These are phyloP conservation scores for Ogataea haglerorum DNA, from an alignment of 805 yeast genomes.

Conservation along the genomic window DNA sequence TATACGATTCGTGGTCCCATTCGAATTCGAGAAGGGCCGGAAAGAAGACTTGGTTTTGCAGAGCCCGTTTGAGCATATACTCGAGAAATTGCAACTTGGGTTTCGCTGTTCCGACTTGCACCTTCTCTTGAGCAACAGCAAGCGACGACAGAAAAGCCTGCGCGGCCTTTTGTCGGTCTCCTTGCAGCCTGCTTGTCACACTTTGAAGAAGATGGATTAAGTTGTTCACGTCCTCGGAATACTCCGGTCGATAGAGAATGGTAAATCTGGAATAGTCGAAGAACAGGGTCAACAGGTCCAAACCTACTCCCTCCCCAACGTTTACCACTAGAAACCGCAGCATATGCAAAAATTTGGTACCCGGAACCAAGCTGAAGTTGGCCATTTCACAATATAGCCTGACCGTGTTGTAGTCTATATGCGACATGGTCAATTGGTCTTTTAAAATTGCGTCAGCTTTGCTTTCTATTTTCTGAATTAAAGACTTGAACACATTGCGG, in stretches of 20 bases:
- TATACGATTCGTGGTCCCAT: background rate
- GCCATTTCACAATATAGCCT: slow-evolving; percentile 70
- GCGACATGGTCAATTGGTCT: slow-evolving; percentile 53
- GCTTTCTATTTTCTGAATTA: background rate
- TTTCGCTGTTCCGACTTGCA: background rate
- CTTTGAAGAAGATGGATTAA: slow-evolving; percentile 56
- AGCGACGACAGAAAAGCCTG: slow-evolving; percentile 52
- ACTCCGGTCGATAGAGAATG: slow-evolving; percentile 54
- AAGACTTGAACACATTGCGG: background rate
- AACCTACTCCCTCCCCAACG: slow-evolving; percentile 50
- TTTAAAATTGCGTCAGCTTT: slow-evolving; percentile 59
- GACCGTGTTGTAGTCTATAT: slow-evolving; percentile 52
- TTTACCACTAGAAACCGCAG: slow-evolving; percentile 57
- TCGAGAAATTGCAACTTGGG: slow-evolving; percentile 10
- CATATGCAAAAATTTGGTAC: slow-evolving; percentile 70
- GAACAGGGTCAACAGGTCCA: slow-evolving; percentile 65
- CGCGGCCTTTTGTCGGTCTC: slow-evolving; percentile 53
- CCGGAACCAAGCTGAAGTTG: slow-evolving; percentile 71
- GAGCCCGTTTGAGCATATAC: background rate
- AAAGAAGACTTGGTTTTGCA: background rate
- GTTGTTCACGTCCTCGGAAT: slow-evolving; percentile 54
- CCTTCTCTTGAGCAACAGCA: slow-evolving; percentile 45
- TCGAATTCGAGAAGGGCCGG: background rate
- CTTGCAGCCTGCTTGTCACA: slow-evolving; percentile 48
- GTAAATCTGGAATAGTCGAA: slow-evolving; percentile 74